Percentiles rank a stretch among this genome's conserved stretches.
These are phyloP conservation scores for Myxozyma melibiosi DNA, from an alignment of 805 yeast genomes.

Conservation along the genomic window DNA sequence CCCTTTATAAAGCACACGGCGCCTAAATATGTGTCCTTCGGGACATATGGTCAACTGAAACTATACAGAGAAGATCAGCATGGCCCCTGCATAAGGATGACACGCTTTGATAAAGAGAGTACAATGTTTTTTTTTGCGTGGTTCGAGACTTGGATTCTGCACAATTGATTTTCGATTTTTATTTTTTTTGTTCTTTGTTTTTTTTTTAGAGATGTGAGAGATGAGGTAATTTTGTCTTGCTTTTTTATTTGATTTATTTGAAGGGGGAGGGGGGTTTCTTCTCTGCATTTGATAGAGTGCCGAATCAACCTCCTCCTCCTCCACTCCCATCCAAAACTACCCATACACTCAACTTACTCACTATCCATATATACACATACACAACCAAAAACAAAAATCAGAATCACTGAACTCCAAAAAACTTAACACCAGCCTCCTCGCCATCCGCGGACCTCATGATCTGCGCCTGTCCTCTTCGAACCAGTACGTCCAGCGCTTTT, in stretches of 20 bases:
- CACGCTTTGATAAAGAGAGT: slow-evolving; percentile 99
- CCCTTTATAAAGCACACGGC: too few relatives aligned
- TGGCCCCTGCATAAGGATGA: slow-evolving; percentile 99
- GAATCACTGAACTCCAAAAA: slow-evolving; percentile 29
- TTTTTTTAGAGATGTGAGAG: not conserved
- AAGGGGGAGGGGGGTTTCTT: too few relatives aligned
- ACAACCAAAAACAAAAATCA: not conserved
- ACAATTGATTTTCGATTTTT: too few relatives aligned
- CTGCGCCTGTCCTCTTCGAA: slow-evolving; percentile 71
- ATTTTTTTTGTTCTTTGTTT: too few relatives aligned
- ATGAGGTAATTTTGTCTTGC: too few relatives aligned
- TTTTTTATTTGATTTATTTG: too few relatives aligned
- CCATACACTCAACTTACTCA: too few relatives aligned
- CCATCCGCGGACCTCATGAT: slow-evolving; percentile 67
- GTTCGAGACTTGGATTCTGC: slow-evolving; percentile 4
- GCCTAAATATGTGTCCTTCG: slow-evolving; percentile 63
- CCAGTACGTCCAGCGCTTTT: slow-evolving; percentile 58
- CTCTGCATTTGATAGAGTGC: too few relatives aligned
- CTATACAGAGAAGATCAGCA: slow-evolving; percentile 99
- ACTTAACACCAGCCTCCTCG: slow-evolving; percentile 75
- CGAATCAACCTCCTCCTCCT: too few relatives aligned
- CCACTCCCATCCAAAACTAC: too few relatives aligned
- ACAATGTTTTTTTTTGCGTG: slow-evolving; percentile 69
- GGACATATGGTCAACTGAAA: slow-evolving; percentile 99
- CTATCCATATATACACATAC: too few relatives aligned